Percentiles rank a stretch among this genome's conserved stretches.
These are phyloP conservation scores for Colletotrichum tabaci DNA, from an alignment of 2,329 filamentous ascomycete genomes.

Conservation along the genomic window DNA sequence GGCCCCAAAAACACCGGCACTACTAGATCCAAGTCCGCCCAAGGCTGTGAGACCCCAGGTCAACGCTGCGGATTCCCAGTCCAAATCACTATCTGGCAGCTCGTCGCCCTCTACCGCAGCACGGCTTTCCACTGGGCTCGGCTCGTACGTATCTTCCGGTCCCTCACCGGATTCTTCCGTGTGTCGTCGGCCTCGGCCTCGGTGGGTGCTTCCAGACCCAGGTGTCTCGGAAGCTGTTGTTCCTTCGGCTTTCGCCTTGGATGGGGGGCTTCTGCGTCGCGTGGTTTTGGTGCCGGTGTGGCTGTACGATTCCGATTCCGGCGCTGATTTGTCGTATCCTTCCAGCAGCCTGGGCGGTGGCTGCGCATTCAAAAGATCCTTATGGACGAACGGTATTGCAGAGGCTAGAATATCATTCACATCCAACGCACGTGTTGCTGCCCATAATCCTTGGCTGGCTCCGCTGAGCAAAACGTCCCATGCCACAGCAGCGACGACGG, in stretches of 20 bases:
- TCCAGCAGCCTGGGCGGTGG: conserved; percentile 26
- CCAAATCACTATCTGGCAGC: conserved; percentile 56
- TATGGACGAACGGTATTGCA: conserved; percentile 51
- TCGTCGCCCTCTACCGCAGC: conserved; percentile 58
- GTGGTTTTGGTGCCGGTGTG: conserved; percentile 20
- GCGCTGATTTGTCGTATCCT: conserved; percentile 17
- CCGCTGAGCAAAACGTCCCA: conserved; percentile 72
- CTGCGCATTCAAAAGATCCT: conserved; percentile 17
- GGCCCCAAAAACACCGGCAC: conserved; percentile 62
- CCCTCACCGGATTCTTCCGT: conserved; percentile 46
- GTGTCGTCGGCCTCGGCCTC: conserved; percentile 48
- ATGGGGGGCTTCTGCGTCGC: conserved; percentile 25
- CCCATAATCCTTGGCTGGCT: conserved; percentile 70
- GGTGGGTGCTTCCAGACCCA: conserved; percentile 40
- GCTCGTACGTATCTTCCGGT: conserved; percentile 56
- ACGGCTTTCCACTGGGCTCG: conserved; percentile 51
- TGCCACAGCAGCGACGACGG: conserved; percentile 69
- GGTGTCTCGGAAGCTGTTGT: conserved; percentile 18
- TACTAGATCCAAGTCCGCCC: conserved; percentile 61
- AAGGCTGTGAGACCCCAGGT: conserved; percentile 62
- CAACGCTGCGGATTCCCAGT: conserved; percentile 63
- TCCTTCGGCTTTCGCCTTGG: conserved; percentile 22
- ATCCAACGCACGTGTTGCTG: conserved; percentile 67
- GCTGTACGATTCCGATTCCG: conserved; percentile 25
- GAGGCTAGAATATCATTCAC: conserved; percentile 63